Conservation (phyloP, 257 asterid genomes). For the Scutellaria galericulata region DNA sequence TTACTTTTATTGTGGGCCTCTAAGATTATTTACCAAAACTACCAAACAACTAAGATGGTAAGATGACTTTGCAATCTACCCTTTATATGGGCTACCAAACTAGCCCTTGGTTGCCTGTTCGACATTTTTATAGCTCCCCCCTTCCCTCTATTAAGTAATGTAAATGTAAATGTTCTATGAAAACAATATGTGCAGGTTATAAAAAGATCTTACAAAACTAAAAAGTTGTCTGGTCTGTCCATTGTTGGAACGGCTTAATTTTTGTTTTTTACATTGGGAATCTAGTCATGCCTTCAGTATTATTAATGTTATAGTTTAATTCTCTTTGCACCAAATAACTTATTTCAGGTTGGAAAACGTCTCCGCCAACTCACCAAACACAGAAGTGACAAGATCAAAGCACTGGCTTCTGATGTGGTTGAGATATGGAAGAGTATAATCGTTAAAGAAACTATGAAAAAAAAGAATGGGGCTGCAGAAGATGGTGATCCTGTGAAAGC, state of each 20-base stretch:
- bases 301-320: background rate
- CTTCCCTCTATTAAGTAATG: too few relatives aligned
- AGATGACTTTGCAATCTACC: too few relatives aligned
- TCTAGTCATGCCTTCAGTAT: background rate
- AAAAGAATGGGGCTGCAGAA: constrained; percentile 48
- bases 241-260: background rate
- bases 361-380: constrained; percentile 90
- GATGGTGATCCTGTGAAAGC: constrained; percentile 48
- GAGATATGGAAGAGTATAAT: constrained; percentile 82
- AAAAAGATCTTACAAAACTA: constrained; percentile 1
- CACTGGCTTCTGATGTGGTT: constrained; percentile 78
- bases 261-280: background rate
- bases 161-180: background rate
- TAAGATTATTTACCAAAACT: too few relatives aligned
- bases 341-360: constrained; percentile 82
- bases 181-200: background rate
- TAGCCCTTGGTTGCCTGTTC: too few relatives aligned
- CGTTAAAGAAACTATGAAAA: constrained; percentile 68
- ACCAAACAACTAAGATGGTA: too few relatives aligned
- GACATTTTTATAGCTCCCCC: too few relatives aligned
- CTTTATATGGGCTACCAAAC: too few relatives aligned
- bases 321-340: background rate
- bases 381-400: constrained; percentile 71
- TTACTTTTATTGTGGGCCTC: too few relatives aligned
- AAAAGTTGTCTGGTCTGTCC: background rate